Base-by-base conservation (phyloP, 495 filamentous ascomycete species). In the Beverwykella pulmonaria region DNA sequence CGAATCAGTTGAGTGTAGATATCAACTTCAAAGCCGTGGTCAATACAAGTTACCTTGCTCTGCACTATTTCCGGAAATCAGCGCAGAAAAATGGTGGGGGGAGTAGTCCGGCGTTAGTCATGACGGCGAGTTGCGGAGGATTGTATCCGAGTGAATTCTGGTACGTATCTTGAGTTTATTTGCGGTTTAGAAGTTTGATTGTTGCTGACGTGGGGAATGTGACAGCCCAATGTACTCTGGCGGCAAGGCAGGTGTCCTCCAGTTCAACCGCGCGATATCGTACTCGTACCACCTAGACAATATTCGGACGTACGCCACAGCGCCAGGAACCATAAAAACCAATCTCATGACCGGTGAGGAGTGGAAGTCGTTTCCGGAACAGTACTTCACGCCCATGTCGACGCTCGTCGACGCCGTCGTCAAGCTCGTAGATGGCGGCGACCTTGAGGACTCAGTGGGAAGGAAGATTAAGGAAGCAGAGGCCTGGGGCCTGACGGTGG, bases 21-120 rank as follows among this genome's bases (percentile, higher is more conserved):
- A 68, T 75, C 52, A 69, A 77, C 53, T 55, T 75, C 6, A 73
- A 70, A 53, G 73, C 68, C 15, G 69, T 75, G 26, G 62, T 77
- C 19, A 71, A 70, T 32, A 74, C 71, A 14, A 55, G 56, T 34
- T 75, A 74, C 64, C 67, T 75, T 19, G 75, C 68, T 4, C 25
- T 71, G 53, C 71, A 75, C 57, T 73, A 77, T 50, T 65, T 77
- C 32, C 48, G 72, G 9, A 61, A 44, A 14, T 44, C 39, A n/a
- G 5, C 63, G 60, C 65, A 55, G 23, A 61, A 50, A 62, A 68
- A 50, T 19, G 41, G 57, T 48, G 50, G n/a, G 4, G 19, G 23
- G 36, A 52, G 23, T 15, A 53, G 49, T 48, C 57, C 70, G 10
- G 63, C 52, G 19, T 39, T 76, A 1, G 65, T 76, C 17, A 69